Conservation (phyloP, 1,284 basidiomycete species). For the Sporisorium graminicola region DNA sequence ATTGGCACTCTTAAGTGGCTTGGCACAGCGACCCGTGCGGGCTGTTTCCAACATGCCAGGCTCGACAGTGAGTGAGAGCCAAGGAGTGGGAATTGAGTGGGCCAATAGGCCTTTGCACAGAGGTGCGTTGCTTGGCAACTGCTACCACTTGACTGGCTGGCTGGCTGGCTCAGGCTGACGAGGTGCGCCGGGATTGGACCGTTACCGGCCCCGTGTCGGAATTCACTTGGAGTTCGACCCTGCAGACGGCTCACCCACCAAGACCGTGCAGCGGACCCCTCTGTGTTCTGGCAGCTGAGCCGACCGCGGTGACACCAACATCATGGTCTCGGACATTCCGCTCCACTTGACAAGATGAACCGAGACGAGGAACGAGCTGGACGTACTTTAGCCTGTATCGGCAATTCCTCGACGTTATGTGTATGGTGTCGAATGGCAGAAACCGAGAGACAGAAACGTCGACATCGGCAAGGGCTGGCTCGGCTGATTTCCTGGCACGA, state of each 20-base stretch:
- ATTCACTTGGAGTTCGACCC: not conserved
- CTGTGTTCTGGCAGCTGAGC: too few species aligned
- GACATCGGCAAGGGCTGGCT: too few species aligned
- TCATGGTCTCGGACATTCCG: too few species aligned
- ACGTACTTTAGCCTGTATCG: too few species aligned
- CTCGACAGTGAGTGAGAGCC: not conserved
- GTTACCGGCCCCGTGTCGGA: not conserved
- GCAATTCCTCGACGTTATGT: not conserved
- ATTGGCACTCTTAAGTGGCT: not conserved
- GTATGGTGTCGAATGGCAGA: too few species aligned
- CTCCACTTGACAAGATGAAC: too few species aligned
- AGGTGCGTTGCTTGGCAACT: not conserved
- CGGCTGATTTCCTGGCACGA: not conserved
- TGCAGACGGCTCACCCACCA: not conserved
- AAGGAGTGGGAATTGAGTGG: too few species aligned
- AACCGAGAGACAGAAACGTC: too few species aligned
- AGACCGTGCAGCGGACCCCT: too few species aligned
- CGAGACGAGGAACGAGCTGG: too few species aligned
- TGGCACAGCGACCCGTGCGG: not conserved
- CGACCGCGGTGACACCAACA: too few species aligned
- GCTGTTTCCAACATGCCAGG: not conserved
- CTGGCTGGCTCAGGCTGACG: not conserved
- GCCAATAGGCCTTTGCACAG: too few species aligned
- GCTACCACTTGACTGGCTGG: not conserved
- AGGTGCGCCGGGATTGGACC: constrained; percentile 1